Evolutionary conservation across 176 grass and related monocot genomes (phyloP), one percentile per base, ranked within the genome.

Genomic region (Urochloa ruziziensis): DNA sequence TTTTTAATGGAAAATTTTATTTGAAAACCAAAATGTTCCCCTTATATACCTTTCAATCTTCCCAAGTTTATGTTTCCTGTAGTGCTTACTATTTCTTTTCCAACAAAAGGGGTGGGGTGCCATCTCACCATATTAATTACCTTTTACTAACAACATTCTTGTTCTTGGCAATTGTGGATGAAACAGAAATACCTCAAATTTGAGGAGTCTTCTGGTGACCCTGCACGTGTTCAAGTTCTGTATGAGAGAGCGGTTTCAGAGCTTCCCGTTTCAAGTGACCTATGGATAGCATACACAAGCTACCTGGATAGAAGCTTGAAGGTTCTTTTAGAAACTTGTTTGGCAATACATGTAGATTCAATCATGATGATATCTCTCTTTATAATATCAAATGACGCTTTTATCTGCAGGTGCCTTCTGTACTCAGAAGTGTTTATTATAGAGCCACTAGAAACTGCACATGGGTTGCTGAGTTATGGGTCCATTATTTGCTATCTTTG

Each of bases 151-250:
- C 17, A 6, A 33, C 58, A 51, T 72, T 52, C 49, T 78, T 25
- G 21, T 60, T 78, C 39, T 65, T 65, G 39, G 73, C 82, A 86
- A 6, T 79, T 83, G 30, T 64, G 25, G 49, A 52, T 82, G 53
- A 86, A 90, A 82, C 89, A 99, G 96, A 94, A 92, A 53, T 99
- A 99, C 64, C 84, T 92, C 70, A 96, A 99, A 86, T 99, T 94
- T 84, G 96, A 96, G 81, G 93, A 96, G 44, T 89, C 89, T 68
- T 92, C 57, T 21, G 89, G 93, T 49, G 87, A 96, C 16, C 96
- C 96, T 88, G 89, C 83, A 60, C 93, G 93, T 87, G 91, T 99
- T 80, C 96, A 94, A 86, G 81, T 96, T 67, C 78, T 99, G 6
- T 96, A 99, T 71, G 96, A 99, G 78, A 75, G 93, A 63, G 96